Percentiles rank a stretch among this genome's conserved stretches.
Conservation (phyloP, 179 eudicot genomes). For the Dionaea muscipula region DNA sequence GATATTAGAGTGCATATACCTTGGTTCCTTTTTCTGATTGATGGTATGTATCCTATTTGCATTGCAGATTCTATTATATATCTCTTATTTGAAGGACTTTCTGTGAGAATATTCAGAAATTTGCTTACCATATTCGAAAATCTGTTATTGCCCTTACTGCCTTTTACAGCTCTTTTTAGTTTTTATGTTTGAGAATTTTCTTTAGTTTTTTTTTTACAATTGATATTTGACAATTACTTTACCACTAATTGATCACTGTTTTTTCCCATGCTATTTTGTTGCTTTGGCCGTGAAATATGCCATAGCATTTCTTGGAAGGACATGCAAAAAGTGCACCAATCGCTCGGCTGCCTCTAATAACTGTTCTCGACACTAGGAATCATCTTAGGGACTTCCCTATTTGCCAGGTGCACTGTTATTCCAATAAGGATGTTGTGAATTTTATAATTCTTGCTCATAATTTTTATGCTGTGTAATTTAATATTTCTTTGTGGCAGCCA, state of each 20-base stretch:
- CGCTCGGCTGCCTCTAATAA: conserved; percentile 80
- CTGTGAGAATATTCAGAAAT: too few relatives aligned
- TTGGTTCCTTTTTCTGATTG: too few relatives aligned
- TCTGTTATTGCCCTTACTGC: too few relatives aligned
- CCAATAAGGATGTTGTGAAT: conserved; percentile 2
- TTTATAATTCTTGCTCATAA: background rate
- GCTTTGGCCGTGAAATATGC: background rate
- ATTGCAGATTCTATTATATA: too few relatives aligned
- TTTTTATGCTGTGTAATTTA: conserved; percentile 6
- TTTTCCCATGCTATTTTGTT: background rate
- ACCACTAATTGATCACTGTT: conserved; percentile 1
- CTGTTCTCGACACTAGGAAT: conserved; percentile 59
- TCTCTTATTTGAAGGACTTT: too few relatives aligned
- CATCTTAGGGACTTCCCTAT: conserved; percentile 67
- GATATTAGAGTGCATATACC: too few relatives aligned
- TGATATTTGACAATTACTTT: too few relatives aligned
- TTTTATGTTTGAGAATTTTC: too few relatives aligned
- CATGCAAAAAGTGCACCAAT: conserved; percentile 90
- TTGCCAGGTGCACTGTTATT: conserved; percentile 60
- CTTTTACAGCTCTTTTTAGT: too few relatives aligned
- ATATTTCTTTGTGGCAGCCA: conserved; percentile 43
- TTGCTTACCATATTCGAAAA: too few relatives aligned
- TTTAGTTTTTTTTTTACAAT: too few relatives aligned
- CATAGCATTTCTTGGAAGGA: conserved; percentile 97
- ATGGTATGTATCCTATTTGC: too few relatives aligned